Base-by-base conservation (phyloP, 495 filamentous ascomycete genomes). In the Staphylotrichum longicolle region DNA sequence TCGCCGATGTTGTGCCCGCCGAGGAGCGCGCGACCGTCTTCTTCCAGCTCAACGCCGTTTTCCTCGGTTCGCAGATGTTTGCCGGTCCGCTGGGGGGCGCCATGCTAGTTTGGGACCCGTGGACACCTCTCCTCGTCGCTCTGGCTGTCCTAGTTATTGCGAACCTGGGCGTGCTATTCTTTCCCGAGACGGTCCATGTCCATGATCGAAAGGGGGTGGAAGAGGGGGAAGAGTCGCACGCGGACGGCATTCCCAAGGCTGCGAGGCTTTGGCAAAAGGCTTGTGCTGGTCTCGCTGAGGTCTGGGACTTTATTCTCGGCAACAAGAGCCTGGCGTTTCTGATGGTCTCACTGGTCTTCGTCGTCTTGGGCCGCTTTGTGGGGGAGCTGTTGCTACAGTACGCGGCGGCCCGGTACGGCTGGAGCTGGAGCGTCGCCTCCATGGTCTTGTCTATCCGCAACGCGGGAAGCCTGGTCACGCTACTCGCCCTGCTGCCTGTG, bases 341-440 rank as follows among this genome's bases (percentile, higher is more conserved):
- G 47, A 66, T 73, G 20, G 5, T 70, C 3, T 68, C 70, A 5
- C 52, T 64, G 20, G 45, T 59, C 1, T 74, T 71, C 39, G 58
- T 62, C 41, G 45, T 73, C 53, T 42, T 72, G 9, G 70, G 67
- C 32, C 57, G 62, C 34, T 68, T 63, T 15, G 67, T 69, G 15
- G 61, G 66, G 15, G 70, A 70, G 40, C 11, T 74, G 9, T 49
- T 75, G 3, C 54, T 75, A 4, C 73, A 75, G 56, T 75, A 75
- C 60, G 66, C 70, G 10, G 70, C 67, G 3, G 64, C 66, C 44
- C 64, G 73, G 10, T 75, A 71, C 58, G 37, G 58, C 12, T 75
- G 71, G 69, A 63, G 54, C 41, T 74, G 70, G 69, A 57, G 58
- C 46, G 7, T 55, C 37, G 73, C 70, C 2, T 65, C 73, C 0